A percentile compares a stretch with the other conserved stretches of the same genome.
Conservation (phyloP, 495 filamentous ascomycete species). For the Tuber microsphaerosporum region DNA sequence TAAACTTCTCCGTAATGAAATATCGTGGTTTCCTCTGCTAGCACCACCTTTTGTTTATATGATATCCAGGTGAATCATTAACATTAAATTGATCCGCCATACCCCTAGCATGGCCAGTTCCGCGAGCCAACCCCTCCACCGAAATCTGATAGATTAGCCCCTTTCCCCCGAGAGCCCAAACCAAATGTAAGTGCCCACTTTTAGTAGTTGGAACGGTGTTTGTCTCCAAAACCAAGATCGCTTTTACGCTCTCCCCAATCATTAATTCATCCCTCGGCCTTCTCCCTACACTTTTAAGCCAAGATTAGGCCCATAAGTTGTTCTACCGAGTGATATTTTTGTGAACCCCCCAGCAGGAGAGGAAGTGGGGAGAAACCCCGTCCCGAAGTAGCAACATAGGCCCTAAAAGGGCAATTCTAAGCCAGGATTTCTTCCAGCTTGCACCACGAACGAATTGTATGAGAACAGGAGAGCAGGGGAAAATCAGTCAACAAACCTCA, state of each 20-base stretch:
- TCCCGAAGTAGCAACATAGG: neutral
- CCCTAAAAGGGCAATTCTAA: neutral
- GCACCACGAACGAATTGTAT: neutral
- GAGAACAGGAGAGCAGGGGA: neutral
- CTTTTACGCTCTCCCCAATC: neutral
- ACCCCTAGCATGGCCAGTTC: neutral
- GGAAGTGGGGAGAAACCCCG: neutral
- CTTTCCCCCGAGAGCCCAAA: neutral
- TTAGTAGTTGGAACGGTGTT: neutral
- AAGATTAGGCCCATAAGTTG: neutral
- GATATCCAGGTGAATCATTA: neutral
- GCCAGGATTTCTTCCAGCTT: neutral
- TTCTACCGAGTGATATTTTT: neutral
- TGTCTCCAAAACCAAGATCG: neutral
- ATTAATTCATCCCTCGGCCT: neutral
- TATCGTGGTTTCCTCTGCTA: constrained; percentile 2
- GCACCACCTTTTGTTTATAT: constrained; percentile 9
- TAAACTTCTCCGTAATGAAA: neutral
- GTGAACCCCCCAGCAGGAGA: neutral
- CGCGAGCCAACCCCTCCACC: neutral
- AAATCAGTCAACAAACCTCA: neutral
- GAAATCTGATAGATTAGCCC: neutral
- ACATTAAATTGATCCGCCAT: neutral
- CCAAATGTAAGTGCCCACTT: neutral
- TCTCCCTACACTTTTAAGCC: neutral